phyloP scores from a whole-genome alignment of 768 basidiomycete species.

The Russula vinacea region DNA sequence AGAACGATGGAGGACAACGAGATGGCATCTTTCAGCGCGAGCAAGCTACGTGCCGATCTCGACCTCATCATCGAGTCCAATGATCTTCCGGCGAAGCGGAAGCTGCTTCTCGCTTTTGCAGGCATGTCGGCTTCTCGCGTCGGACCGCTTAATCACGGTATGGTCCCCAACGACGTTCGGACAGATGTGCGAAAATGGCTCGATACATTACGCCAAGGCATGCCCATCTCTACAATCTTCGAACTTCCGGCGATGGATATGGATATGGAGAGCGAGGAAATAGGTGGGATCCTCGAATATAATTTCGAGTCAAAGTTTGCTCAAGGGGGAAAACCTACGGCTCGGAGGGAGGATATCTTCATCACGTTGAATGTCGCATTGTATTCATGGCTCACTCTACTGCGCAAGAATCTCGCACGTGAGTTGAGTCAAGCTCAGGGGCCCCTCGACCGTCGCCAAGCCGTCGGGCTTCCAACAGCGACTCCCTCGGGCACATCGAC shows the following conservation, averaged over 20 bases:
- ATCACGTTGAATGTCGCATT: constrained; percentile 81
- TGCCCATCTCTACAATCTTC: constrained; percentile 70
- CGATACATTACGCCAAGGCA: constrained; percentile 54
- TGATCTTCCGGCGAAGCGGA: constrained; percentile 50
- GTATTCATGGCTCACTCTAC: constrained; percentile 76
- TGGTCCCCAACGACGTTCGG: constrained; percentile 40
- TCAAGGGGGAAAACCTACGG: constrained; percentile 45
- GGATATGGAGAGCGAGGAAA: constrained; percentile 72
- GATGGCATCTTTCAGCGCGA: constrained; percentile 70
- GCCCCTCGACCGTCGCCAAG: constrained; percentile 50
- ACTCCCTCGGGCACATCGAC: constrained; percentile 34
- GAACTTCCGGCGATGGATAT: constrained; percentile 80
- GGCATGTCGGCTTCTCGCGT: constrained; percentile 75
- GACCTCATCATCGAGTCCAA: constrained; percentile 58
- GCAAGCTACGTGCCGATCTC: constrained; percentile 65
- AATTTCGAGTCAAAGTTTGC: constrained; percentile 71
- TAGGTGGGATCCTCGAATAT: constrained; percentile 50
- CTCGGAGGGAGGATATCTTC: constrained; percentile 71
- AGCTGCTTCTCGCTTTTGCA: constrained; percentile 68
- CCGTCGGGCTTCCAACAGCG: constrained; percentile 1
- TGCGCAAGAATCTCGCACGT: constrained; percentile 69
- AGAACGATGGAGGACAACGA: constrained; percentile 75
- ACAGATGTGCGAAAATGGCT: constrained; percentile 57
- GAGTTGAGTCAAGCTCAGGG: constrained; percentile 75
- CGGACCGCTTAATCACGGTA: constrained; percentile 55